phyloP scores from a whole-genome alignment of 495 filamentous ascomycete species.

The Bryoglossum gracile region DNA sequence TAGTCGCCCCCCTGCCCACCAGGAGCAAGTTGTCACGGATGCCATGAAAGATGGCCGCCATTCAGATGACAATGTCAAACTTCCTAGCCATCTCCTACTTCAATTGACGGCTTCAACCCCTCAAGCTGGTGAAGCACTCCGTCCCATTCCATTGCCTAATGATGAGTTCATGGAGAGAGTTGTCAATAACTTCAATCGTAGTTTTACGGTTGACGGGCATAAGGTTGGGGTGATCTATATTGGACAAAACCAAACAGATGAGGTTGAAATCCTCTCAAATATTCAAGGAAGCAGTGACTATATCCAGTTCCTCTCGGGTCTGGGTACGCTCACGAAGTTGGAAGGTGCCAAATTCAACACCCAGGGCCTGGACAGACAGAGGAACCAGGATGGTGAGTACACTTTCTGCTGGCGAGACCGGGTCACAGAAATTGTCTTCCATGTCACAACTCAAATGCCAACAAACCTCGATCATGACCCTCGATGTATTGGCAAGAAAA shows the following conservation, averaged over 20 bases:
- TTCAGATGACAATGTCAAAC: conserved; percentile 41
- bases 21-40: conserved; percentile 46
- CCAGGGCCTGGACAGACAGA: conserved; percentile 74
- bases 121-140: conserved; percentile 46
- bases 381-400: conserved; percentile 73
- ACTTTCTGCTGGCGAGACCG: conserved; percentile 90
- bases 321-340: conserved; percentile 74
- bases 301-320: conserved; percentile 66
- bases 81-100: conserved; percentile 80
- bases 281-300: conserved; percentile 78
- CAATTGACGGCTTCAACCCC: conserved; percentile 71
- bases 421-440: conserved; percentile 91
- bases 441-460: conserved; percentile 96
- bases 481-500: conserved; percentile 76
- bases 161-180: conserved; percentile 73
- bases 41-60: conserved; percentile 36
- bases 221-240: conserved; percentile 94
- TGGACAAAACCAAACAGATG: conserved; percentile 70
- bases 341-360: conserved; percentile 84
- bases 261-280: conserved; percentile 79
- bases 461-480: conserved; percentile 70
- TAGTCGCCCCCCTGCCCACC: conserved; percentile 58
- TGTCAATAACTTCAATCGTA: conserved; percentile 76
- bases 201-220: conserved; percentile 86
- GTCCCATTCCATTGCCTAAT: conserved; percentile 74